These are phyloP conservation scores for Penicillium psychrofluorescens DNA, from an alignment of 495 filamentous ascomycete genomes.

Conservation along the genomic window DNA sequence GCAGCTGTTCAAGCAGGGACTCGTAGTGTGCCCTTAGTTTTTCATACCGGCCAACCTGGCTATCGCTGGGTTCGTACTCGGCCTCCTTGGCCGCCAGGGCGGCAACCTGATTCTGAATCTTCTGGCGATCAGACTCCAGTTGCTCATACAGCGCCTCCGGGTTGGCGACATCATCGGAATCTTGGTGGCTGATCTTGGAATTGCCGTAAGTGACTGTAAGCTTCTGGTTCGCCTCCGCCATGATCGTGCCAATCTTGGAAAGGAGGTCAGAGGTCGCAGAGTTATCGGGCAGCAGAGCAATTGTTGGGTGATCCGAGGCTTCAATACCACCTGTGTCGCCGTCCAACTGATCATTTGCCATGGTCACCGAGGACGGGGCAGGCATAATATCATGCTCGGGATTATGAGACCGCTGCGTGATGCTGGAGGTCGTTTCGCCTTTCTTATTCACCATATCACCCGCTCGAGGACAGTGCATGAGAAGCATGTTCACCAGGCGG, in stretches of 20 bases:
- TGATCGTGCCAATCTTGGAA: constrained; percentile 34
- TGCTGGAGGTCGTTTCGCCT: constrained; percentile 68
- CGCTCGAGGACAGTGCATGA: constrained; percentile 56
- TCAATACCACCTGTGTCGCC: constrained; percentile 14
- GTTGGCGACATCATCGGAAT: constrained; percentile 33
- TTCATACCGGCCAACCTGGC: constrained; percentile 28
- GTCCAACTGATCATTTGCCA: constrained; percentile 37
- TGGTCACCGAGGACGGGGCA: constrained; percentile 36
- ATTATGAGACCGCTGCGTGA: constrained; percentile 43
- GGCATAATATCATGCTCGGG: constrained; percentile 29
- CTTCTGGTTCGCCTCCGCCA: constrained; percentile 39
- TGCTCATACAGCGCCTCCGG: constrained; percentile 37
- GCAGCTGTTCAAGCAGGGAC: constrained; percentile 38
- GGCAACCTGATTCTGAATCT: constrained; percentile 28
- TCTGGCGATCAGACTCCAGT: constrained; percentile 38
- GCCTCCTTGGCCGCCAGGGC: constrained; percentile 25
- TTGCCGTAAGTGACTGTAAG: constrained; percentile 34
- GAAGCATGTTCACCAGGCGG: constrained; percentile 35
- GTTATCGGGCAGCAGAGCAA: constrained; percentile 16
- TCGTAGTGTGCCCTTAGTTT: constrained; percentile 26
- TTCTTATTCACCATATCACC: constrained; percentile 74
- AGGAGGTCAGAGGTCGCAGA: constrained; percentile 28
- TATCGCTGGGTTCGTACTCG: constrained; percentile 20
- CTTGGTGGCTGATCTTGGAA: constrained; percentile 29
- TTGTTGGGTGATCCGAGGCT: constrained; percentile 17